A percentile compares a stretch with the other conserved stretches of the same genome.
These are phyloP conservation scores for Lichtheimia corymbifera DNA, from an alignment of 371 early-diverging fungal genomes.

Conservation along the genomic window DNA sequence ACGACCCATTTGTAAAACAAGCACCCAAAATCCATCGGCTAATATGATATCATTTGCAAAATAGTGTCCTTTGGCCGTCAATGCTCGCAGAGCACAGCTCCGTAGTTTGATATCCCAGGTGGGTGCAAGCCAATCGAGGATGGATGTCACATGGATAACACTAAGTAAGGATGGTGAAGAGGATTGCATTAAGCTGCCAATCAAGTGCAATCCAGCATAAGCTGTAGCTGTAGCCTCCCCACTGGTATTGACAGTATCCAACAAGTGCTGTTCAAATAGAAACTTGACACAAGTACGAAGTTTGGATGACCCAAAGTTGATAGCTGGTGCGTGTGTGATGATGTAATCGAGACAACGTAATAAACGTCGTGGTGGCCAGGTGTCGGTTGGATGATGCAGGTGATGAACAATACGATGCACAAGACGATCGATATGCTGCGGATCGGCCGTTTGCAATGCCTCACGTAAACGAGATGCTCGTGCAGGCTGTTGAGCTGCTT, in stretches of 20 bases:
- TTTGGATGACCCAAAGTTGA: background rate
- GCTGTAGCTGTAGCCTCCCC: background rate
- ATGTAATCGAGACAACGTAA: constrained; percentile 19
- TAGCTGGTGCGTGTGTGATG: background rate
- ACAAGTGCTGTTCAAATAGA: constrained; percentile 6
- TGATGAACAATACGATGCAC: constrained; percentile 10
- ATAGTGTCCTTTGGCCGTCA: constrained; percentile 9
- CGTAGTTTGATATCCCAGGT: background rate
- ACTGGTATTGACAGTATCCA: background rate
- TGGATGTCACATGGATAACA: background rate
- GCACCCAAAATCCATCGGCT: constrained; percentile 9
- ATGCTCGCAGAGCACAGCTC: constrained; percentile 5
- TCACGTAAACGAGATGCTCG: constrained; percentile 1
- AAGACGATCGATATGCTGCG: constrained; percentile 4
- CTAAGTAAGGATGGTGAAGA: background rate
- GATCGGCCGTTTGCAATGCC: background rate
- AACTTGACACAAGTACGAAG: constrained; percentile 11
- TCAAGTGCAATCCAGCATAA: constrained; percentile 2
- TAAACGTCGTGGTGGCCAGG: constrained; percentile 14
- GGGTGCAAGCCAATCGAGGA: constrained; percentile 1
- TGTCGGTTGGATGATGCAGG: constrained; percentile 8
- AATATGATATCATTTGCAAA: constrained; percentile 12
- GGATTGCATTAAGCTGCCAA: constrained; percentile 8
- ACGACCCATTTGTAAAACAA: constrained; percentile 1
- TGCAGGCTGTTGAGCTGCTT: constrained; percentile 3